Percentiles rank a stretch among this genome's conserved stretches.
These are phyloP conservation scores for Annulohypoxylon bovei DNA, from an alignment of 495 filamentous ascomycete genomes.

Conservation along the genomic window DNA sequence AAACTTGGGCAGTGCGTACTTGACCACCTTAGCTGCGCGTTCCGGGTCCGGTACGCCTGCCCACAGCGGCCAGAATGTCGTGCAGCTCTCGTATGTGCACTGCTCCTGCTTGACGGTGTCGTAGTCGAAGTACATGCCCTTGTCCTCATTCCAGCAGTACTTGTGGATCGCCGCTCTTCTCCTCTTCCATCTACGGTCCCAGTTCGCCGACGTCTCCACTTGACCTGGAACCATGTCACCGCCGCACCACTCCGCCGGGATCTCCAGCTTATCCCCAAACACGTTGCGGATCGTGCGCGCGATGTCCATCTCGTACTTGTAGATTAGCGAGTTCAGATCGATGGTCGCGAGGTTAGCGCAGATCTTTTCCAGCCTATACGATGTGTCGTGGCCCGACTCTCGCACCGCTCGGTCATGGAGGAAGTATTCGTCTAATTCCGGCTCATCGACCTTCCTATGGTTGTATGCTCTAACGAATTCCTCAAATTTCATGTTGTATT, in stretches of 20 bases:
- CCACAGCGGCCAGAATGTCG: constrained; percentile 98
- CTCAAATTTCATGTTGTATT: constrained; percentile 79
- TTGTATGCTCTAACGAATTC: constrained; percentile 92
- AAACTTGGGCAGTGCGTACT: constrained; percentile 80
- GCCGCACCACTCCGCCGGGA: constrained; percentile 82
- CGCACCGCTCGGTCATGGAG: constrained; percentile 93
- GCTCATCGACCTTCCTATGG: constrained; percentile 76
- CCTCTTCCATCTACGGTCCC: constrained; percentile 85
- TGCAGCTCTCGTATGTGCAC: constrained; percentile 82
- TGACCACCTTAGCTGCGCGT: constrained; percentile 81
- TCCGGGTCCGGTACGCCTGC: constrained; percentile 81
- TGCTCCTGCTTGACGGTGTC: constrained; percentile 82
- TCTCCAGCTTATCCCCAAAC: constrained; percentile 79
- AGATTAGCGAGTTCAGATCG: constrained; percentile 91
- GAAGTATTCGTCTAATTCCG: constrained; percentile 93
- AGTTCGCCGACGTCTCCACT: constrained; percentile 80
- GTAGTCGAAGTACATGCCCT: constrained; percentile 97
- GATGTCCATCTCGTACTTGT: constrained; percentile 96
- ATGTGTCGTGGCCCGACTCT: constrained; percentile 97
- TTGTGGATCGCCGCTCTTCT: constrained; percentile 85
- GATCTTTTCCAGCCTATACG: constrained; percentile 87
- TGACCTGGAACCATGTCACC: constrained; percentile 65
- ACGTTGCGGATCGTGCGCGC: constrained; percentile 79
- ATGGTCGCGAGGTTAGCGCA: constrained; percentile 92
- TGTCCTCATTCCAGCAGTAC: constrained; percentile 87